Percentiles rank a stretch among this genome's conserved stretches.
Conservation (phyloP, 345 rosid genomes). For the Eucalyptus tenuipes region DNA sequence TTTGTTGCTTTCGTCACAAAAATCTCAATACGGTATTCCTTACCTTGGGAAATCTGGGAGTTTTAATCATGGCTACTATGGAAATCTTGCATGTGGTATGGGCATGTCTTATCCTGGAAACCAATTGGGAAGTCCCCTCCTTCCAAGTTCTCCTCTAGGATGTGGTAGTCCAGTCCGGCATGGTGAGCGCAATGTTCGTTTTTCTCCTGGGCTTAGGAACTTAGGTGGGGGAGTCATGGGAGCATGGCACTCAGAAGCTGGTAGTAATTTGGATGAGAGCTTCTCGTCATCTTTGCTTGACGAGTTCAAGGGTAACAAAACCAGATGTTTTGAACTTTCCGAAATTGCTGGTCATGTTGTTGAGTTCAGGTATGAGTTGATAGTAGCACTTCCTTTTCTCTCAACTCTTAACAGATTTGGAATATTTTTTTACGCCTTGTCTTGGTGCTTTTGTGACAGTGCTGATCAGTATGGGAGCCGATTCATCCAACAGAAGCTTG, state of each 20-base stretch:
- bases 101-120: conserved; percentile 48
- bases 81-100: conserved; percentile 34
- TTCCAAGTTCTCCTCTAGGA: conserved; percentile 38
- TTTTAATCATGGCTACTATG: conserved; percentile 27
- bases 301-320: conserved; percentile 60
- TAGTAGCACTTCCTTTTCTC: not conserved
- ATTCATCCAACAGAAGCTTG: conserved; percentile 93
- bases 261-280: conserved; percentile 31
- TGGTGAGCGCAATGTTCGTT: conserved; percentile 32
- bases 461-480: conserved; percentile 96
- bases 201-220: conserved; percentile 40
- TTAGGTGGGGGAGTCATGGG: conserved; percentile 37
- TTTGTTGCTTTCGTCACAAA: conserved; percentile 26
- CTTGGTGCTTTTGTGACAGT: conserved; percentile 18
- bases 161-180: conserved; percentile 40
- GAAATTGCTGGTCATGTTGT: conserved; percentile 68
- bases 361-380: conserved; percentile 45
- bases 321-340: conserved; percentile 59
- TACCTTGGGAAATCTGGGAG: conserved; percentile 30
- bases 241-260: conserved; percentile 42
- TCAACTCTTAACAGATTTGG: not conserved
- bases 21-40: conserved; percentile 36
- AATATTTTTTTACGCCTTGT: not conserved
- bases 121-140: conserved; percentile 20
- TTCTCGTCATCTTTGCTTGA: conserved; percentile 50